Evolutionary conservation across 306 rosid species (phyloP), one percentile per base, ranked within the genome.

Genomic region (Mimosa bimucronata): DNA sequence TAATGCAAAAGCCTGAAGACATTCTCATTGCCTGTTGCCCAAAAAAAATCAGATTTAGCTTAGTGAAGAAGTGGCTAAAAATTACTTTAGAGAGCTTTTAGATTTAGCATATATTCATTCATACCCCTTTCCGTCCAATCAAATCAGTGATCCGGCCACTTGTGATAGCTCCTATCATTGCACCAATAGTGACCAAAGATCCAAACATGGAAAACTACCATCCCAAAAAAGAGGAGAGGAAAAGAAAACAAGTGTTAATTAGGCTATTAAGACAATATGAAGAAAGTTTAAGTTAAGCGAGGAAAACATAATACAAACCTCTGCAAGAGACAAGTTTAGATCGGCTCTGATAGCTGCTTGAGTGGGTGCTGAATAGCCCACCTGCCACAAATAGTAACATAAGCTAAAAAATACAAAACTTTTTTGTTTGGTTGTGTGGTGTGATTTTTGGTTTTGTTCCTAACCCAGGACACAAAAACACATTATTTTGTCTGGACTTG

Each of bases 121-220:
- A 44, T 85, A 91, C 96, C 90, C 96, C 89, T 86, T 89, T 92
- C 34, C 96, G 83, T 48, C 97, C 94, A 16, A 85, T 77, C 65
- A 86, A 86, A 85, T 92, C 97, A 0, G 96, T 75, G 40, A 89
- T 84, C 34, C 79, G 29, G 18, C 96, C 97, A 78, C 96, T 89
- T 29, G 94, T 78, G 55, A 88, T 57, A 57, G 92, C 97, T 1
- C 97, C 96, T 72, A 92, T 81, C 97, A 87, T 88, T 58, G 96
- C 97, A 58, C 96, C 96, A 83, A 92, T 89, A 37, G 94, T 89
- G 55, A 91, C 81, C 61, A 92, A 87, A 62, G 97, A 91, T 28
- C 96, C 97, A 85, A 92, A 92, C 88, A 86, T 83, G 76, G 97
- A 90, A 82, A 88, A 92, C 97, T 92, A 91, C 66, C 79, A 72